Evolutionary conservation across 176 grass and related monocot species (phyloP), one percentile per base, ranked within the genome.

Genomic region (Carex cristatella): DNA sequence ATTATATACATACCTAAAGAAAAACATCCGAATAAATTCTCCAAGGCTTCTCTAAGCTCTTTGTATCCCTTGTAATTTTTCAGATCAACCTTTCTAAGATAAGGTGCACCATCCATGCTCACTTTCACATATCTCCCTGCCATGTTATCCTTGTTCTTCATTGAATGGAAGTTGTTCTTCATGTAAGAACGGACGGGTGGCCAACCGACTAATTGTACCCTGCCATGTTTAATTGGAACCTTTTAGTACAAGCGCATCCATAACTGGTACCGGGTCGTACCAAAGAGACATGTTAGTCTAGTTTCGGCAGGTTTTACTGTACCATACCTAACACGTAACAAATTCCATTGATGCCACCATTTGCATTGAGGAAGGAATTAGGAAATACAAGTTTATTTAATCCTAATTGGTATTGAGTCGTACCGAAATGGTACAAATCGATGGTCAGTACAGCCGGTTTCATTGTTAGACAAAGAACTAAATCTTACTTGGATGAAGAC

Each of bases 71-170:
- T 59, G 72, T 71, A 90, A 61, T 35, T 69, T 64, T 49, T 75
- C 23, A 90, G 74, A 86, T 90, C 88, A 51, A 90, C 68, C 27
- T 90, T 90, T 58, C 88, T 87, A 18, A 87, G 53, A 56, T 90
- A 90, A 60, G 88, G 88, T 80, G 80, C 88, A 49, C 88, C 88
- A 78, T 90, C 88, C 88, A 90, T 87, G 81, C 88, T 87, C 35
- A 87, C 88, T 42, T 90, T 90, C 73, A 90, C 88, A 32, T 51
- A 86, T 78, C 10, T 65, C 32, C 5, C 80, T 3, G 68, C 84
- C 62, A 40, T 31, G 3, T 53, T 53, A 15, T 67, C 83, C 71
- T 35, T 65, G 62, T 63, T 74, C 69, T 71, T 81, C 85, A 71
- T 79, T 4, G 61, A 56, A 28, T 86, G 14, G 5, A 86, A 81